Percentiles rank a stretch among this genome's conserved stretches.
Evolutionary conservation across 2,329 filamentous ascomycete species (phyloP).

Genomic region (Domatiomyces globalis): DNA sequence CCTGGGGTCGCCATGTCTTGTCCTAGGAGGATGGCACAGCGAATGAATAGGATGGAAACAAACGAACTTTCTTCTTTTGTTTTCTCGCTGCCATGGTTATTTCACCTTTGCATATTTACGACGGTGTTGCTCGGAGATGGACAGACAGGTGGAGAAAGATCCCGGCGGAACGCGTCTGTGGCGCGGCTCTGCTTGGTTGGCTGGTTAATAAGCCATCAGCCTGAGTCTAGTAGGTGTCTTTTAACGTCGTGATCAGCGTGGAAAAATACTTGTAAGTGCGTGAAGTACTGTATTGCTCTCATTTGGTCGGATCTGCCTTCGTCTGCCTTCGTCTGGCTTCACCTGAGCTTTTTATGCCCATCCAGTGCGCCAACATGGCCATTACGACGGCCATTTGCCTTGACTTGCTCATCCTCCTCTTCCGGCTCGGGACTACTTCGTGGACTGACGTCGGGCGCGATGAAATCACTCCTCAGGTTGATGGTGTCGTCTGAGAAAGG

Average conservation of each 20-base stretch:
- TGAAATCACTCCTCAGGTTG: constrained; percentile 65
- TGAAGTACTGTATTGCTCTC: neutral
- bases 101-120: neutral
- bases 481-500: constrained; percentile 45
- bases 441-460: constrained; percentile 47
- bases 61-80: neutral
- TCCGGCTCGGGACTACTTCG: constrained; percentile 48
- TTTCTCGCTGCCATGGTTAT: neutral
- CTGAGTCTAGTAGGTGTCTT: neutral
- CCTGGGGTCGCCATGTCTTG: constrained; percentile 28
- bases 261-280: neutral
- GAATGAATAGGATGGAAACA: neutral
- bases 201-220: neutral
- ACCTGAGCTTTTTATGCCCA: constrained; percentile 3
- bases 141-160: neutral
- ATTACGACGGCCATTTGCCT: constrained; percentile 18
- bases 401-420: constrained; percentile 32
- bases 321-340: neutral
- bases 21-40: constrained; percentile 4
- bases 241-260: neutral
- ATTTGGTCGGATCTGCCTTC: neutral
- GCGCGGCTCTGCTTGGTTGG: neutral
- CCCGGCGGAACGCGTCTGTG: neutral
- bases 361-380: constrained; percentile 1
- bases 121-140: neutral